These are phyloP conservation scores for Plasmodium fragile DNA, from an alignment of 169 alveolate species.

Conservation along the genomic window DNA sequence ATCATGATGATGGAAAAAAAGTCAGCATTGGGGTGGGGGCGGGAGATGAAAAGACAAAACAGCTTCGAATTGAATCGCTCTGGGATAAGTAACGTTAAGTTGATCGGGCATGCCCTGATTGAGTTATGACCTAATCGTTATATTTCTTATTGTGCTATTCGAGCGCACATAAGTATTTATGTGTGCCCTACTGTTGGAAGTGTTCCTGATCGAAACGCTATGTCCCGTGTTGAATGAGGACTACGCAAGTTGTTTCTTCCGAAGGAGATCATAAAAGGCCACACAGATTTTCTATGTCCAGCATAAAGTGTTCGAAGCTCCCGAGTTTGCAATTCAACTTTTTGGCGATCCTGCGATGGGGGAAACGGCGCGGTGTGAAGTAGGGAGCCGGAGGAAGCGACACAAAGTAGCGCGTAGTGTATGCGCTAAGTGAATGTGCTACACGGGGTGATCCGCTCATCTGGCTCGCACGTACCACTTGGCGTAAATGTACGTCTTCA, in stretches of 20 bases:
- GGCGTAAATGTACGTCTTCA: conserved; percentile 40
- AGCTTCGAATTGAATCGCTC: background rate
- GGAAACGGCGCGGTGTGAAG: background rate
- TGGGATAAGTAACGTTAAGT: background rate
- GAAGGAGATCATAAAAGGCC: conserved; percentile 15
- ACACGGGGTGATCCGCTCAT: background rate
- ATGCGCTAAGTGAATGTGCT: background rate
- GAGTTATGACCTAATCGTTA: background rate
- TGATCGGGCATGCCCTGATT: background rate
- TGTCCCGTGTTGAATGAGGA: background rate
- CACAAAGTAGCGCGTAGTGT: background rate
- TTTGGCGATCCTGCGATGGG: conserved; percentile 44
- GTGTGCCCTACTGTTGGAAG: background rate
- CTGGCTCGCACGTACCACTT: conserved; percentile 30
- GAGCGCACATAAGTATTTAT: background rate
- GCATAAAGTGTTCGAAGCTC: conserved; percentile 39
- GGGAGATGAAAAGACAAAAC: background rate
- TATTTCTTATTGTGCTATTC: background rate
- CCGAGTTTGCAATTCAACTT: conserved; percentile 62
- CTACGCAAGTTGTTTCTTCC: background rate
- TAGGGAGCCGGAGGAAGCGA: background rate
- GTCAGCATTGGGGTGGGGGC: background rate
- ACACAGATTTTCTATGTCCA: conserved; percentile 64
- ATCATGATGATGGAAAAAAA: background rate
- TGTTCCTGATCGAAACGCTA: background rate